A percentile compares a stretch with the other conserved stretches of the same genome.
These are phyloP conservation scores for Nigrospora osmanthi DNA, from an alignment of 2,329 filamentous ascomycete genomes.

Conservation along the genomic window DNA sequence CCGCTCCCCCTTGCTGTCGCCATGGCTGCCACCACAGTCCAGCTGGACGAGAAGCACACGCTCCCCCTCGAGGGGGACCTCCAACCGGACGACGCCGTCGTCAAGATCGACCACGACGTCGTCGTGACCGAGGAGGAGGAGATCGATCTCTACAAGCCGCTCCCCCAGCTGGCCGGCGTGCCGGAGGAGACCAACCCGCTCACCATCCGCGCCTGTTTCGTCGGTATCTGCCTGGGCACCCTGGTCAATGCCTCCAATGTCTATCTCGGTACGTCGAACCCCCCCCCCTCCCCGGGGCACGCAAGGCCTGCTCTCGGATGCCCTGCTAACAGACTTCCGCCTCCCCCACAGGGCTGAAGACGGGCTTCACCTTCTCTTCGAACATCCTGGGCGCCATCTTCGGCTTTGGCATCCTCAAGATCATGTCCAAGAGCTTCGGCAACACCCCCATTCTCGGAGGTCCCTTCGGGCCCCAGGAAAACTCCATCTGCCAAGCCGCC, in stretches of 20 bases:
- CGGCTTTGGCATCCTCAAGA: constrained; percentile 47
- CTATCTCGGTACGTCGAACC: constrained; percentile 37
- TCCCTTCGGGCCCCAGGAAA: constrained; percentile 48
- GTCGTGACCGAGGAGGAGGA: too few relatives aligned
- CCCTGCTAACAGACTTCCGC: constrained; percentile 1
- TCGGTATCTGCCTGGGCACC: constrained; percentile 43
- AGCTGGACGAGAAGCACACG: too few relatives aligned
- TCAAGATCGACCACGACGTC: too few relatives aligned
- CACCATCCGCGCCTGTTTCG: constrained; percentile 41
- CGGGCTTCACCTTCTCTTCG: constrained; percentile 36
- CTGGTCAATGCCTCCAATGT: constrained; percentile 51
- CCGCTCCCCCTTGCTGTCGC: too few relatives aligned
- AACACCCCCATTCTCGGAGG: constrained; percentile 45
- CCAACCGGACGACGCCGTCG: too few relatives aligned
- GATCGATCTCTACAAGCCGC: constrained; percentile 30
- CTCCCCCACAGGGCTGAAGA: constrained; percentile 30
- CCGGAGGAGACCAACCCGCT: constrained; percentile 31
- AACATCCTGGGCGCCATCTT: constrained; percentile 42
- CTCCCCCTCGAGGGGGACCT: too few relatives aligned
- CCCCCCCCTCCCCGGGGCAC: too few relatives aligned
- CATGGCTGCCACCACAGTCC: too few relatives aligned
- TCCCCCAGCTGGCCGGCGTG: constrained; percentile 25
- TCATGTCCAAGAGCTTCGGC: constrained; percentile 29
- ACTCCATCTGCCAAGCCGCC: constrained; percentile 47
- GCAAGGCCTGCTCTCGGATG: too few relatives aligned